Evolutionary conservation across 257 asterid genomes (phyloP).

Genomic region (Nicotiana noctiflora): DNA sequence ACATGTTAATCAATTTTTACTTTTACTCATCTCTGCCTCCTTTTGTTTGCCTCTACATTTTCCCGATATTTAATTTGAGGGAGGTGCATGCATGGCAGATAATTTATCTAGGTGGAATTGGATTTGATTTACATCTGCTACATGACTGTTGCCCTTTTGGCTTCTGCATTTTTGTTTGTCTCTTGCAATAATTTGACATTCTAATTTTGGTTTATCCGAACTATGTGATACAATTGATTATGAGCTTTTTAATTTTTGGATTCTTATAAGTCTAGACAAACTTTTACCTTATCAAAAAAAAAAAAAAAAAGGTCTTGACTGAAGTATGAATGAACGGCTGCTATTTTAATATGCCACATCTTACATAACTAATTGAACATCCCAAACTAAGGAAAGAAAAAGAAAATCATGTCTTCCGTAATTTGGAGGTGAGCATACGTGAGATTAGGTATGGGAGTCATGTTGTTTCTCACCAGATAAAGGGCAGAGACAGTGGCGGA

Average conservation of each 20-base stretch:
- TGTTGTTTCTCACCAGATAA: not conserved
- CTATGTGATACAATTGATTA: not conserved
- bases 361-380: not conserved
- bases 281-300: too few species aligned
- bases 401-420: not conserved
- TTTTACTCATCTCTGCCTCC: slow-evolving; percentile 1
- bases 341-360: not conserved
- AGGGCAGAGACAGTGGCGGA: not conserved
- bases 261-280: not conserved
- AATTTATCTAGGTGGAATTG: slow-evolving; percentile 7
- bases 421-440: not conserved
- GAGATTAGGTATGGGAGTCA: not conserved
- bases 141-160: not conserved
- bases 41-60: not conserved
- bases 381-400: not conserved
- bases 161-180: not conserved
- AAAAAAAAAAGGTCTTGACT: too few species aligned
- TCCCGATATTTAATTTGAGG: not conserved
- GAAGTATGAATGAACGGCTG: not conserved
- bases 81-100: slow-evolving; percentile 8
- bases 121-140: slow-evolving; percentile 1
- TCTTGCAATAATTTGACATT: not conserved
- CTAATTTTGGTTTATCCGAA: not conserved
- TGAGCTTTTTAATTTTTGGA: not conserved
- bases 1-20: not conserved